Evolutionary conservation across 495 filamentous ascomycete genomes (phyloP).

Genomic region (Neurospora intermedia): DNA sequence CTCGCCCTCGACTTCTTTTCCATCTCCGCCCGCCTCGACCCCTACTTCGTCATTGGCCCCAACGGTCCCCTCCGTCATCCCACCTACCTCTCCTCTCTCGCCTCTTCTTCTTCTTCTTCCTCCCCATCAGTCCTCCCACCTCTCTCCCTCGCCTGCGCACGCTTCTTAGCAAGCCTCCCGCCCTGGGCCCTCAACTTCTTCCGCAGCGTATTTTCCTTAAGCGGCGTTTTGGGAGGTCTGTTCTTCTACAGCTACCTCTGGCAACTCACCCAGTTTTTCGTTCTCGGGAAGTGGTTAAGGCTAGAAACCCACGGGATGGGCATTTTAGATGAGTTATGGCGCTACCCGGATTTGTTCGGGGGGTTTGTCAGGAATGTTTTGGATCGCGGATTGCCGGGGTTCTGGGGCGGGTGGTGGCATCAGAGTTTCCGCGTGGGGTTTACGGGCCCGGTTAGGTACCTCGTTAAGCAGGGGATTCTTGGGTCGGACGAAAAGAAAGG

Average conservation of each 20-base stretch:
- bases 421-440: constrained; percentile 74
- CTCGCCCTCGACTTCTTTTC: constrained; percentile 57
- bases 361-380: constrained; percentile 38
- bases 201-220: too few species aligned
- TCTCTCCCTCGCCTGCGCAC: constrained; percentile 39
- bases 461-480: constrained; percentile 22
- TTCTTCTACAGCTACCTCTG: constrained; percentile 37
- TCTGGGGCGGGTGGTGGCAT: constrained; percentile 85
- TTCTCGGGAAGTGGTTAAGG: constrained; percentile 40
- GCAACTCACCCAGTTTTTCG: constrained; percentile 35
- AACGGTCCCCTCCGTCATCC: constrained; percentile 4
- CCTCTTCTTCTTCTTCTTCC: constrained; percentile 32
- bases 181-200: neutral
- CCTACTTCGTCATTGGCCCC: constrained; percentile 56
- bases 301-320: neutral
- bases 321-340: constrained; percentile 39
- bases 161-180: constrained; percentile 31
- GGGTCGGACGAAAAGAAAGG: too few species aligned
- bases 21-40: constrained; percentile 55
- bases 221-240: neutral
- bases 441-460: constrained; percentile 40
- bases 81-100: constrained; percentile 17
- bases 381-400: constrained; percentile 58
- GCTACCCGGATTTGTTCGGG: constrained; percentile 56
- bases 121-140: constrained; percentile 12